A percentile compares a stretch with the other conserved stretches of the same genome.
Evolutionary conservation across 2,329 filamentous ascomycete genomes (phyloP).

Genomic region (Fusarium sp.): DNA sequence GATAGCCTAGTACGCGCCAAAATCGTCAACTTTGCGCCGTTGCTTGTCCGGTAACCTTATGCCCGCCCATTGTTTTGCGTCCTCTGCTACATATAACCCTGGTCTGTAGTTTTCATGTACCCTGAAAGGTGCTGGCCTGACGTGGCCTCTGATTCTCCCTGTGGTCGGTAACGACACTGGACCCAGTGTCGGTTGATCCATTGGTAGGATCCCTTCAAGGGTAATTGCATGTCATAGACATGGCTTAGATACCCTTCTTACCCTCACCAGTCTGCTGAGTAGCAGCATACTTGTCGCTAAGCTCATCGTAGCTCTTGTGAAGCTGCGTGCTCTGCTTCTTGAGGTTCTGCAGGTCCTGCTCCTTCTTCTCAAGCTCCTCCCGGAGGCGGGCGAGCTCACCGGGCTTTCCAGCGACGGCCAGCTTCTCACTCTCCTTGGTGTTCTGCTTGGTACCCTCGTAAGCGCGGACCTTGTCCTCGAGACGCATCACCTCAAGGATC

Average conservation of each 20-base stretch:
- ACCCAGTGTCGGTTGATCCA: neutral
- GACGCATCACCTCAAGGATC: conserved; percentile 90
- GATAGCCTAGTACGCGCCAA: conserved; percentile 21
- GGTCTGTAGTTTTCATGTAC: conserved; percentile 12
- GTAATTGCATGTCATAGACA: neutral
- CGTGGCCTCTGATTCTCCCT: conserved; percentile 2
- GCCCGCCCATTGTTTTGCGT: conserved; percentile 35
- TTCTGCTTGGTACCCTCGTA: conserved; percentile 72
- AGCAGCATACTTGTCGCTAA: conserved; percentile 83
- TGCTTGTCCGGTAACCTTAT: conserved; percentile 25
- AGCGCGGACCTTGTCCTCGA: conserved; percentile 91
- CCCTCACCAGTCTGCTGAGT: conserved; percentile 63
- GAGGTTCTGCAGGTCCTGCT: conserved; percentile 84
- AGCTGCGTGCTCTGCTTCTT: conserved; percentile 94
- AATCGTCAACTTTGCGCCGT: conserved; percentile 32
- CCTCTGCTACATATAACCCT: neutral
- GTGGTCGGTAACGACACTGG: neutral
- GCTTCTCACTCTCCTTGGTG: conserved; percentile 77
- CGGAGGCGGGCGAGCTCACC: conserved; percentile 79
- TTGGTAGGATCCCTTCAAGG: neutral
- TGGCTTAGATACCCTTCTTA: conserved; percentile 68
- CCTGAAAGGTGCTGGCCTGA: conserved; percentile 27
- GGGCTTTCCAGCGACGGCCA: conserved; percentile 77
- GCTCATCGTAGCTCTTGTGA: conserved; percentile 84
- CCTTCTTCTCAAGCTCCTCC: conserved; percentile 81